phyloP scores from a whole-genome alignment of 108 stramenopile species.

The Schizochytrium sp. region DNA sequence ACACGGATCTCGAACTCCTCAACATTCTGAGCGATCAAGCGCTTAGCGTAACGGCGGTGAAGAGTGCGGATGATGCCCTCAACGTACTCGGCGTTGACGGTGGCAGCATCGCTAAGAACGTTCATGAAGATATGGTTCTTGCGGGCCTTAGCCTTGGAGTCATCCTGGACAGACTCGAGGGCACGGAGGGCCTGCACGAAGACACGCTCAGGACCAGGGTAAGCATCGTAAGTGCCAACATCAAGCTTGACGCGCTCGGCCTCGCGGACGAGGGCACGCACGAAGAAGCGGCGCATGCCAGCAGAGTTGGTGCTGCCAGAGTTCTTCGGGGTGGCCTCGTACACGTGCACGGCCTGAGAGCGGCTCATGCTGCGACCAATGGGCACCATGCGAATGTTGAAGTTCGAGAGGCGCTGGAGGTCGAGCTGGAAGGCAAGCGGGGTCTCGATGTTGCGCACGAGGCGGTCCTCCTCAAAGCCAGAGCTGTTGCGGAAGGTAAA shows the following conservation, averaged over 20 bases:
- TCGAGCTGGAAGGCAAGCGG: slow-evolving; percentile 89
- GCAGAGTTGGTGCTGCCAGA: slow-evolving; percentile 43
- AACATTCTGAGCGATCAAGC: slow-evolving; percentile 86
- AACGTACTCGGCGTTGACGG: slow-evolving; percentile 82
- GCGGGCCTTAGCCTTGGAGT: slow-evolving; percentile 63
- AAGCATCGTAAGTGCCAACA: slow-evolving; percentile 82
- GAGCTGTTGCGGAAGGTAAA: slow-evolving; percentile 88
- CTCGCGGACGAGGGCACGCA: slow-evolving; percentile 84
- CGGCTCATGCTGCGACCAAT: slow-evolving; percentile 77
- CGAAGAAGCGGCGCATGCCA: slow-evolving; percentile 74
- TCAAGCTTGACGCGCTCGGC: slow-evolving; percentile 64
- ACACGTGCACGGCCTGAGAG: slow-evolving; percentile 82
- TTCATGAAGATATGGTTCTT: slow-evolving; percentile 98
- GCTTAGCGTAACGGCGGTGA: slow-evolving; percentile 85
- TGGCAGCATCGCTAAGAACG: slow-evolving; percentile 75
- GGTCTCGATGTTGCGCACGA: slow-evolving; percentile 94
- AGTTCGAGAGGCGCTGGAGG: slow-evolving; percentile 88
- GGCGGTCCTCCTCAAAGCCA: slow-evolving; percentile 87
- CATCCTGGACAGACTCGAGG: slow-evolving; percentile 81
- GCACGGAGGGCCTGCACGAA: slow-evolving; percentile 94
- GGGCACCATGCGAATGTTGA: slow-evolving; percentile 84
- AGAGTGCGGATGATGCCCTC: slow-evolving; percentile 88
- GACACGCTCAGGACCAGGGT: slow-evolving; percentile 82
- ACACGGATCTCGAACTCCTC: slow-evolving; percentile 92
- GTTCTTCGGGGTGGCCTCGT: slow-evolving; percentile 87